phyloP scores from a whole-genome alignment of 148 eudicot species.

The Diospyros kaki region DNA sequence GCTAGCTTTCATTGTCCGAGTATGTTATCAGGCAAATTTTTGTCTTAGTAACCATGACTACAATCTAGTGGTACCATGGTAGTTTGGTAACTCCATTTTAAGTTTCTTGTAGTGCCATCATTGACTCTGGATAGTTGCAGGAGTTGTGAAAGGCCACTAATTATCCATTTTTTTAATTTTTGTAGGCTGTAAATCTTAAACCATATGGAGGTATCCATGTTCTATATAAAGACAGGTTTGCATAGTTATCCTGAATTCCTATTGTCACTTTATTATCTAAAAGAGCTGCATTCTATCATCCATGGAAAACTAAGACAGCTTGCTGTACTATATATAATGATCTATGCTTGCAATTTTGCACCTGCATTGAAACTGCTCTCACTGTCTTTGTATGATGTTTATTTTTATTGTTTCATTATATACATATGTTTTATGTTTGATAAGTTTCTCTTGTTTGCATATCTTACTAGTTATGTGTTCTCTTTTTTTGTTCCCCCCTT shows the following conservation, averaged over 20 bases:
- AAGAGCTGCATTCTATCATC: neutral
- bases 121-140: neutral
- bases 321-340: neutral
- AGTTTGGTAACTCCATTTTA: neutral
- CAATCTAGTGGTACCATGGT: neutral
- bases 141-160: constrained; percentile 14
- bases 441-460: too few species aligned
- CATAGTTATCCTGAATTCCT: constrained; percentile 4
- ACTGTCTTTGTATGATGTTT: too few species aligned
- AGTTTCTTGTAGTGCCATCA: neutral
- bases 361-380: too few species aligned
- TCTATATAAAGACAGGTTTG: constrained; percentile 66
- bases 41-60: neutral
- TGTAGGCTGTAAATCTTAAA: constrained; percentile 79
- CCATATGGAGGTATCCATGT: constrained; percentile 73
- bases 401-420: too few species aligned
- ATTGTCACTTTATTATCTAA: neutral
- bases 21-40: neutral
- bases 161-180: constrained; percentile 13
- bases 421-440: too few species aligned
- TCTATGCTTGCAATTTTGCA: too few species aligned
- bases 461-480: too few species aligned
- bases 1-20: neutral
- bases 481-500: too few species aligned
- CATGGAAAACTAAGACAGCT: neutral